Base-by-base conservation (phyloP, 768 basidiomycete genomes). In the Rhizopogon salebrosus region DNA sequence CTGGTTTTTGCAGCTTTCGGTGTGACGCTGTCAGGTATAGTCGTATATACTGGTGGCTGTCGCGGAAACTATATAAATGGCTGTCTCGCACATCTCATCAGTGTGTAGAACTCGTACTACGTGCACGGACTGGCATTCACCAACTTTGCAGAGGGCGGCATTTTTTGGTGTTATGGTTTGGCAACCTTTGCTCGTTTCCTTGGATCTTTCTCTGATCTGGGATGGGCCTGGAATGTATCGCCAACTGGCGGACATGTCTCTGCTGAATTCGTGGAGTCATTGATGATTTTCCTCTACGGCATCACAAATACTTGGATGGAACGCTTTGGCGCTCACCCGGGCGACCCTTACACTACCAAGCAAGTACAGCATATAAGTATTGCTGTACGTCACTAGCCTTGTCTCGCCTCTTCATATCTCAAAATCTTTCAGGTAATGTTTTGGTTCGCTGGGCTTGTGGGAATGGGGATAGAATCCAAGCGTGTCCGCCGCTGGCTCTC, bases 261-360 rank as follows among this genome's bases (percentile, higher is more conserved):
- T 6, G 89, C 85, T 5, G 90, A 92, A 66, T 86, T 90, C 50
- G 75, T 84, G 53, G 91, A 93, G 68, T 90, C 85, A 0, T 62
- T 75, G 9, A 78, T 92, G 48, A 94, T 98, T 61, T 95, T 95
- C 70, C 31, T 84, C 0, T 98, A 98, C 64, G 95, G 95, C 7
- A 75, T 81, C 31, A 87, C 92, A 39, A 95, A 98, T 65, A 92
- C 89, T 14, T 98, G 92, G 92, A 92, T 98, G 90, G 95, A 98
- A 70, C 81, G 95, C 38, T 90, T 95, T 58, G 95, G 94, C 3
- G 89, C 85, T 1, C 70, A 78, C 14, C 71, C 87, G 0, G 91
- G 89, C 13, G 85, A 87, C 63, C 89, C 94, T 13, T 95, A 80
- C 71, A 89, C 89, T 1, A 88, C 92, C 23, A 95, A 93, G 68